Base-by-base conservation (phyloP, 768 basidiomycete genomes). In the Boletus reticuloceps region DNA sequence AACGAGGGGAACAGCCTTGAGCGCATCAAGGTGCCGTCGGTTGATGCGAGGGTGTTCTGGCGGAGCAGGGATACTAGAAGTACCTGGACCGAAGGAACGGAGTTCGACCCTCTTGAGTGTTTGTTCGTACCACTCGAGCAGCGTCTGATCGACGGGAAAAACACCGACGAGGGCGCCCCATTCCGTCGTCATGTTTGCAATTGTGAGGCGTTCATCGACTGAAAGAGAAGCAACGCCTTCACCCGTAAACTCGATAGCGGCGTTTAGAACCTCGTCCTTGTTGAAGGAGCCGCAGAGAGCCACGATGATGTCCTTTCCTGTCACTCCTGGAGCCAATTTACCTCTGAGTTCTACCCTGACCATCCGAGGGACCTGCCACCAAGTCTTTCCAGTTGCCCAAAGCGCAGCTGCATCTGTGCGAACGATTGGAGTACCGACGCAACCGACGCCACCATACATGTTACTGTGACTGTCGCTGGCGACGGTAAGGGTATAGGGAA, bases 121-220 rank as follows among this genome's bases (percentile, higher is more conserved):
- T 6, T 75, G 74, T 42, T 91, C 88, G 69, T 98, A 99, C 95
- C 95, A 99, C 27, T 82, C 71, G 36, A 94, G 66, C 19, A 94
- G 80, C 10, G 82, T 85, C 19, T 84, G 78, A 66, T 99, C 97
- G 6, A 92, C 86, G 0, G 96, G 95, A 77, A 99, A 98, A 8
- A 97, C 85, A 31, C 97, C 97, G 9, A 84, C 94, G 3, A 99
- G 82, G 3, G 97, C 97, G 42, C 97, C 97, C 97, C 97, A 99
- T 72, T 99, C 97, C 31, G 97, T 98, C 6, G 97, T 98, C 97
- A 98, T 99, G 72, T 99, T 98, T n/a, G 94, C 79, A 61, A 98
- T 98, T 0, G 96, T 95, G 44, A 99, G 79, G 39, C 97, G 84
- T 63, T 98, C 95, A 66, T 99, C 96, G 51, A 99, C 82, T 6